Base-by-base conservation (phyloP, 495 filamentous ascomycete species). In the Podospora conica region DNA sequence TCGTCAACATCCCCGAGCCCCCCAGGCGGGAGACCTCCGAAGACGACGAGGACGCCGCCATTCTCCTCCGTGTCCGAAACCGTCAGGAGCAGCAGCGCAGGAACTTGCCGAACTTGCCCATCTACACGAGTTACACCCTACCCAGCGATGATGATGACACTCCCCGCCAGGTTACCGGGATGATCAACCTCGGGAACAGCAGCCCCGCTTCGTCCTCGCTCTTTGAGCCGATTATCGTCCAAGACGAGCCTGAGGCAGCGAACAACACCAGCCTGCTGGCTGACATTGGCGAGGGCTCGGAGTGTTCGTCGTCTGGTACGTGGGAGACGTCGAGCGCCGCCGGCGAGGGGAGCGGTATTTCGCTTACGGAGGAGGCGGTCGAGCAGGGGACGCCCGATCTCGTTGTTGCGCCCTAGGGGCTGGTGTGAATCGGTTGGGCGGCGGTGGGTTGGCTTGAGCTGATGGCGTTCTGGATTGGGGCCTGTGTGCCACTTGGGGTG, bases 331-430 rank as follows among this genome's bases (percentile, higher is more conserved):
- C 3, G 18, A 48, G 40, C 40, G 40, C 7, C n/a, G n/a, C n/a
- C n/a, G n/a, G n/a, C n/a, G n/a, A n/a, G 40, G 66, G 76, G 10
- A 78, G 77, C 18, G 85, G 83, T 3, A 72, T 88, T n/a, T 85
- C 86, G 58, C 64, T 88, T 48, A 84, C 80, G 22, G 86, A 89
- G 70, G 85, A 89, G 70, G 81, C 79, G 31, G 81, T 84, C 40
- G 82, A 81, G 58, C 69, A 74, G 12, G 80, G 82, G 12, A 76
- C 80, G 10, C 78, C 83, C 12, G 83, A 88, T 70, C 25, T 72
- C 24, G 53, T 67, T 58, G 53, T 67, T 58, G 27, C 54, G 15
- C 62, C 28, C 24, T n/a, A n/a, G 25, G 57, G 15, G 4, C 27
- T 8, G 11, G 11, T 9, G 3, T 9, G n/a, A 3, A 6, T 5